These are phyloP conservation scores for Botrytis fabae DNA, from an alignment of 2,329 filamentous ascomycete genomes.

Conservation along the genomic window DNA sequence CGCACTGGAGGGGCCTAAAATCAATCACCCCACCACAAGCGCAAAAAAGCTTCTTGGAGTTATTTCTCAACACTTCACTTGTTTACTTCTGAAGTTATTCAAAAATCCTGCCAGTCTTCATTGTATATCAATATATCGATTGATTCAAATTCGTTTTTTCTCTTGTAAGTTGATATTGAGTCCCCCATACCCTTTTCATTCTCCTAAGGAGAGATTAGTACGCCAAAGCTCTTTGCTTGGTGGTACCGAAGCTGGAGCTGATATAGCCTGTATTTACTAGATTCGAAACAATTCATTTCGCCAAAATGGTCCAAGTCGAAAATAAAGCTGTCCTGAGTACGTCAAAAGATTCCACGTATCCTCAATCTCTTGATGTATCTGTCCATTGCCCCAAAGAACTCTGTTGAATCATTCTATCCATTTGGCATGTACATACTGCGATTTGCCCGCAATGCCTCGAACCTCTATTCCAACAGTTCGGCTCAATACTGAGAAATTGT, in stretches of 20 bases:
- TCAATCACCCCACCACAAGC: slow-evolving; percentile 21
- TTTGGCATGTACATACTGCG: background rate
- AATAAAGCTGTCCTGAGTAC: slow-evolving; percentile 69
- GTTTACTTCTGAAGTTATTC: background rate
- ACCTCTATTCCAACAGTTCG: slow-evolving; percentile 19
- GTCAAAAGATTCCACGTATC: slow-evolving; percentile 42
- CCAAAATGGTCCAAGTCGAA: slow-evolving; percentile 59
- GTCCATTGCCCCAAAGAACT: background rate
- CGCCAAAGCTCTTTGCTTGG: slow-evolving; percentile 18
- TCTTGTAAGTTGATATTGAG: slow-evolving; percentile 7
- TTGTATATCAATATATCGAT: background rate
- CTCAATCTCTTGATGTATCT: slow-evolving; percentile 23
- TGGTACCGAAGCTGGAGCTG: slow-evolving; percentile 28
- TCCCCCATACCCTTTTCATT: background rate
- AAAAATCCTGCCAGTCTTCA: background rate
- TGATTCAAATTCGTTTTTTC: background rate
- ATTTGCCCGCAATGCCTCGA: slow-evolving; percentile 18
- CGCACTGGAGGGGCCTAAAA: slow-evolving; percentile 30
- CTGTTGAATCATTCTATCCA: slow-evolving; percentile 5
- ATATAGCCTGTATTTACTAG: slow-evolving; percentile 21
- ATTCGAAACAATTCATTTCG: slow-evolving; percentile 23
- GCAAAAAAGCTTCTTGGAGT: slow-evolving; percentile 15
- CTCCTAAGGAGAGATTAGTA: background rate
- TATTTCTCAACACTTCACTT: slow-evolving; percentile 22
- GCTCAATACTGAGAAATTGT: slow-evolving; percentile 21